Evolutionary conservation across 768 basidiomycete genomes (phyloP).

Genomic region (Trametes cinnabarina): DNA sequence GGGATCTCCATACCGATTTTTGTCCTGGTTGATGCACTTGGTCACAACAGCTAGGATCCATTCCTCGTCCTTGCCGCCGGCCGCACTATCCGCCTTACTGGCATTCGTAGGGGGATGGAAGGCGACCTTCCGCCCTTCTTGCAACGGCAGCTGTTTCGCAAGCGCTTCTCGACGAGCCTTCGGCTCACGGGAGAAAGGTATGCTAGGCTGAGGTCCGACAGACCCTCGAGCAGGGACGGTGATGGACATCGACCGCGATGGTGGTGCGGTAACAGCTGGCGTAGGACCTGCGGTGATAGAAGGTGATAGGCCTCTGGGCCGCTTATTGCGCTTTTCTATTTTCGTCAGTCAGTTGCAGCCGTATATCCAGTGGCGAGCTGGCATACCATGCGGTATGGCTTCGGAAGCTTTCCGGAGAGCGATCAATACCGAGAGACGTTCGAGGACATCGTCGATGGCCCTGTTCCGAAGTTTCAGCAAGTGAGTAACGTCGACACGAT

Average conservation of each 20-base stretch:
- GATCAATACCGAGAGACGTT: slow-evolving; percentile 65
- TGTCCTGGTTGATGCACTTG: slow-evolving; percentile 67
- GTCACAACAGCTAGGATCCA: slow-evolving; percentile 84
- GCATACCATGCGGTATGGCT: slow-evolving; percentile 51
- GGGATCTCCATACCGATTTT: slow-evolving; percentile 51
- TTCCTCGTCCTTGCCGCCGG: slow-evolving; percentile 43
- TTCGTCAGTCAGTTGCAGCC: not conserved
- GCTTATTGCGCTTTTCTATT: slow-evolving; percentile 74
- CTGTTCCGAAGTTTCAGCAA: slow-evolving; percentile 36
- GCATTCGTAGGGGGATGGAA: slow-evolving; percentile 62
- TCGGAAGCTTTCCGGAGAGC: slow-evolving; percentile 74
- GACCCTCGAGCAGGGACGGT: slow-evolving; percentile 57
- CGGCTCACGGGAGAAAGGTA: slow-evolving; percentile 61
- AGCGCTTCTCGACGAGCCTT: slow-evolving; percentile 65
- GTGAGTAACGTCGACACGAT: not conserved
- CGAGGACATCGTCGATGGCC: slow-evolving; percentile 69
- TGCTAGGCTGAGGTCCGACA: slow-evolving; percentile 49
- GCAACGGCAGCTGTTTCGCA: slow-evolving; percentile 62
- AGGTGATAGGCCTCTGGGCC: slow-evolving; percentile 70
- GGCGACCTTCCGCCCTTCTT: slow-evolving; percentile 75
- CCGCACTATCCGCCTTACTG: slow-evolving; percentile 57
- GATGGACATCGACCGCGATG: slow-evolving; percentile 50
- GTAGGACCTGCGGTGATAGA: slow-evolving; percentile 30
- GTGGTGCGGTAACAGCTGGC: slow-evolving; percentile 21
- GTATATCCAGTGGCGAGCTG: not conserved